Evolutionary conservation across 306 rosid species (phyloP).

Genomic region (Ziziphus jujuba): DNA sequence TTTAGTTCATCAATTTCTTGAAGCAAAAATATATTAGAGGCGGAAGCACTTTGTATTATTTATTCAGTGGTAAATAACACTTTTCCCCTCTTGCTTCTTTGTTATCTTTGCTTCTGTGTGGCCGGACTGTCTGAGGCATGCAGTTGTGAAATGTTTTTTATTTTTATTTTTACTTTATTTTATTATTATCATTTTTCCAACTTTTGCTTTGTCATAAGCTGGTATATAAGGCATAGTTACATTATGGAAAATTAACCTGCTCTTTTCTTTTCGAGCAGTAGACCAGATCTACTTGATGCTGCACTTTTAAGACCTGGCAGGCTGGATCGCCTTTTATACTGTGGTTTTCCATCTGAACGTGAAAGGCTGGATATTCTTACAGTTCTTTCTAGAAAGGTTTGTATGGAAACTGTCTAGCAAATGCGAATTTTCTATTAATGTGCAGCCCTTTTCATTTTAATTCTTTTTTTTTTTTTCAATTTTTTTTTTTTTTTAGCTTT

Average conservation of each 20-base stretch:
- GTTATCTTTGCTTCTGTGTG: no score
- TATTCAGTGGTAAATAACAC: no score
- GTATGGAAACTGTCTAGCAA: constrained; percentile 18
- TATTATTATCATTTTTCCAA: no score
- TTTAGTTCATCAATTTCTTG: not conserved
- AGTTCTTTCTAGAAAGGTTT: constrained; percentile 86
- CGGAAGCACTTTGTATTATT: no score
- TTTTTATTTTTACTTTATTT: no score
- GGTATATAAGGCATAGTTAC: not conserved
- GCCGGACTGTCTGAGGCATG: no score
- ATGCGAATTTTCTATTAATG: constrained; percentile 10
- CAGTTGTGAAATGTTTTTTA: no score
- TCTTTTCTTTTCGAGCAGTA: constrained; percentile 68
- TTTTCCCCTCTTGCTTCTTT: no score
- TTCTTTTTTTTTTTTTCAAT: not conserved
- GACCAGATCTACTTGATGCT: constrained; percentile 97
- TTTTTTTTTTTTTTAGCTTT: not conserved
- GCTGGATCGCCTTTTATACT: constrained; percentile 90
- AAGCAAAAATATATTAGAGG: no score
- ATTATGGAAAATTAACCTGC: not conserved
- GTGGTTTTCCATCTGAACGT: constrained; percentile 74
- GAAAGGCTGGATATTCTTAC: constrained; percentile 87
- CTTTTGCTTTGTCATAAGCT: not conserved
- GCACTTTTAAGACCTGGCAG: constrained; percentile 96
- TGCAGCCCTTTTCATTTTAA: not conserved